Base-by-base conservation (phyloP, 768 basidiomycete species). In the Tubosaeta brunneosetosa region DNA sequence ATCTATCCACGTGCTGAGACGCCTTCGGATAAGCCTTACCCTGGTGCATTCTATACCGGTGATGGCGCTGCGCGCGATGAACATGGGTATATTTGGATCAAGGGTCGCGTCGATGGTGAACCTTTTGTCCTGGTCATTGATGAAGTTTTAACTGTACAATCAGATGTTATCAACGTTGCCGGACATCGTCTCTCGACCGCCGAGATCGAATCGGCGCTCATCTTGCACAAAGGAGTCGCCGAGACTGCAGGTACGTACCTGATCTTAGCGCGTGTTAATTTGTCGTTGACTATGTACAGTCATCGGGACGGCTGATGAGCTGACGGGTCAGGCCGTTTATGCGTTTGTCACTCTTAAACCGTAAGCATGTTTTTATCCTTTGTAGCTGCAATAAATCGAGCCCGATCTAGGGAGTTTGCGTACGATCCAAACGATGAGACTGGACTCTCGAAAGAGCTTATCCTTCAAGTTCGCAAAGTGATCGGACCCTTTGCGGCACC, bases 21-120 rank as follows among this genome's bases (percentile, higher is more conserved):
- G 25, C 2, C 19, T 37, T 27, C 42, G 36, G 25, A 44, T 14
- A 3, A 80, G 74, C 88, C 89, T 25, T 94, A 94, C 73, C 89
- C 91, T 6, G 94, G 94, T 7, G 74, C 78, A 67, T 98, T 91
- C 79, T 97, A 88, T 73, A 98, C 95, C n/a, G 97, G 97, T 22
- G 95, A 99, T 62, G 97, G 95, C 41, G 95, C 94, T 27, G 87
- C 88, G 13, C 82, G 95, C 19, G 97, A 98, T 65, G 84, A 87
- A 59, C 85, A 98, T 61, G 97, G 95, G 2, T 98, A 99, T 74
- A 89, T 95, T 67, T 98, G 97, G 95, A 97, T 99, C 72, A 93
- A 93, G 71, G 97, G 95, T 47, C 84, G 97, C 59, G 83, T 98
- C 46, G 97, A 99, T 70, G 94, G 88, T 82, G 78, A 58, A 72